Percentiles rank a stretch among this genome's conserved stretches.
Conservation (phyloP, 306 rosid species). For the Prunus mongolica region DNA sequence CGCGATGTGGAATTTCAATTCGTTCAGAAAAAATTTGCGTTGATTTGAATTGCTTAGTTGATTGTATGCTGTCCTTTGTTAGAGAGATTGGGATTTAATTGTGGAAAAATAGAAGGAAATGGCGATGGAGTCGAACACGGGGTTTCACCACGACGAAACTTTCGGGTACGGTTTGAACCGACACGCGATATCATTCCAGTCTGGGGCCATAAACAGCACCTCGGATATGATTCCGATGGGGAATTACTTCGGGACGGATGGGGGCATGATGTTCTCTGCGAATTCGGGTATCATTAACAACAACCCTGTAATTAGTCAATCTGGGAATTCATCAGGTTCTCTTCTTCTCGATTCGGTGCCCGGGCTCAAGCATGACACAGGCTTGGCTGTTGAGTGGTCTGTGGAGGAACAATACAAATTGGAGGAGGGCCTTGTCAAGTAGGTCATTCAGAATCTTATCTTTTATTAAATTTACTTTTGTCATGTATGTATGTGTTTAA, state of each 20-base stretch:
- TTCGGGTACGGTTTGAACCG: slow-evolving; percentile 58
- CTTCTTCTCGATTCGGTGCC: slow-evolving; percentile 80
- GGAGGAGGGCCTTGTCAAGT: slow-evolving; percentile 82
- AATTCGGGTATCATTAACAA: slow-evolving; percentile 49
- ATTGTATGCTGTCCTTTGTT: slow-evolving; percentile 29
- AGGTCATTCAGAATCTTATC: slow-evolving; percentile 35
- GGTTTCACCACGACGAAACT: slow-evolving; percentile 51
- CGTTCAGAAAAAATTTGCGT: background rate
- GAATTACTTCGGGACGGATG: slow-evolving; percentile 52
- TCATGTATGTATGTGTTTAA: background rate
- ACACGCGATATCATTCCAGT: slow-evolving; percentile 84
- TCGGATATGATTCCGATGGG: slow-evolving; percentile 87
- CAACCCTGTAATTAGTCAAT: slow-evolving; percentile 58
- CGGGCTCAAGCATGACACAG: slow-evolving; percentile 86
- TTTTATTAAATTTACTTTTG: background rate
- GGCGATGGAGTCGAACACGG: slow-evolving; percentile 83
- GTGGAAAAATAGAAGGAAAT: slow-evolving; percentile 23
- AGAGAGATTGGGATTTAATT: slow-evolving; percentile 6
- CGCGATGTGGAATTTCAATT: slow-evolving; percentile 8
- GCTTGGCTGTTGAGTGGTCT: slow-evolving; percentile 97
- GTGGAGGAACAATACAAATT: slow-evolving; percentile 80
- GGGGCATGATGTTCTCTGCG: slow-evolving; percentile 62
- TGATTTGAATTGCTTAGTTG: slow-evolving; percentile 22
- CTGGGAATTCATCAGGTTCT: slow-evolving; percentile 51
- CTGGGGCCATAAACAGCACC: slow-evolving; percentile 62